A percentile compares a stretch with the other conserved stretches of the same genome.
phyloP scores from a whole-genome alignment of 441 rosid species.

The Kokia cookei region DNA sequence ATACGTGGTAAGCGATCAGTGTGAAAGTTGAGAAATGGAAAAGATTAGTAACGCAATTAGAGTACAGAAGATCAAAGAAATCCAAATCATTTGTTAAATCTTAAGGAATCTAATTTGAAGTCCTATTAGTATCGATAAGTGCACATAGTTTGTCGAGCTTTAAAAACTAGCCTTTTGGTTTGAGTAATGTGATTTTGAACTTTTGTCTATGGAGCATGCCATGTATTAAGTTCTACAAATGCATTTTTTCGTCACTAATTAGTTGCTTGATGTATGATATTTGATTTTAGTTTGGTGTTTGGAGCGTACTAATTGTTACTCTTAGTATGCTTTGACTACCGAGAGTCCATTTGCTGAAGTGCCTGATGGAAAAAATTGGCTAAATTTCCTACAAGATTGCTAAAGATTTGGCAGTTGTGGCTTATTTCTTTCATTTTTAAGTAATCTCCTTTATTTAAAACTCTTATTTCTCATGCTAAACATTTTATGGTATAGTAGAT shows the following conservation, averaged over 20 bases:
- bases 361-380: neutral
- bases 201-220: neutral
- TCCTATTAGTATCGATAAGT: neutral
- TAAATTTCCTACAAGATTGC: neutral
- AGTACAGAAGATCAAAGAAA: neutral
- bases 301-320: neutral
- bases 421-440: neutral
- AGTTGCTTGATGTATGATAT: neutral
- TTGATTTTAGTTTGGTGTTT: neutral
- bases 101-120: neutral
- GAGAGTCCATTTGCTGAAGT: neutral
- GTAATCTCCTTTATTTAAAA: neutral
- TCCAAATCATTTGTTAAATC: neutral
- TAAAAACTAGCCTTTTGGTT: neutral
- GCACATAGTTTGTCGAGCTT: neutral
- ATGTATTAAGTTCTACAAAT: too few relatives aligned
- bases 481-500: neutral
- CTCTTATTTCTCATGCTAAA: neutral
- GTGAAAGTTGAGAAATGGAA: neutral
- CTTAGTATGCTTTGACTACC: neutral
- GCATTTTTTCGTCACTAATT: neutral
- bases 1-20: neutral
- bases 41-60: neutral
- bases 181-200: neutral
- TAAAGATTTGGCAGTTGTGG: neutral